A percentile compares a stretch with the other conserved stretches of the same genome.
Evolutionary conservation across 805 yeast species (phyloP).

Genomic region (Yarrowia yakushimensis): DNA sequence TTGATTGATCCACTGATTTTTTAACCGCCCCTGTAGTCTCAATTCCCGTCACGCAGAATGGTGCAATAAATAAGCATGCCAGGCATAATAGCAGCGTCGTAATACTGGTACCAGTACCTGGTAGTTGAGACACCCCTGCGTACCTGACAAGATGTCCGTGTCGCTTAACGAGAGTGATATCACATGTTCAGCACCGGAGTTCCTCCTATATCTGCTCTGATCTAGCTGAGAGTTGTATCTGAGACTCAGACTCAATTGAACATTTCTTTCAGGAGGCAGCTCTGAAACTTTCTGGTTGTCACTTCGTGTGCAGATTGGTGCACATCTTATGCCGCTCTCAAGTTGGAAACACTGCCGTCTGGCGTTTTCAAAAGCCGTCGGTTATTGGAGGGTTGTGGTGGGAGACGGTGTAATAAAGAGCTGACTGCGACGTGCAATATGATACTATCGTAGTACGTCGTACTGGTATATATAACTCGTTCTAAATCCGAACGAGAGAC

Average conservation of each 20-base stretch:
- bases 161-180: not conserved
- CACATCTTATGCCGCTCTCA: conserved; percentile 2
- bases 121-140: not conserved
- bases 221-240: not conserved
- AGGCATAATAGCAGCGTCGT: too few relatives aligned
- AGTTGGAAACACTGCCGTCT: conserved; percentile 4
- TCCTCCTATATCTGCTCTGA: not conserved
- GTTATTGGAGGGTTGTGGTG: not conserved
- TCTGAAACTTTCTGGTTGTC: not conserved
- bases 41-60: conserved; percentile 1
- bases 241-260: not conserved
- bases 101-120: too few relatives aligned
- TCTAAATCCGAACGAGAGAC: too few relatives aligned
- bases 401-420: not conserved
- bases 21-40: not conserved
- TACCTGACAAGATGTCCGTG: not conserved
- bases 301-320: not conserved
- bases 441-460: too few relatives aligned
- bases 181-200: not conserved
- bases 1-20: not conserved
- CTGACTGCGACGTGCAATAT: too few relatives aligned
- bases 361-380: not conserved
- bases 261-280: not conserved
- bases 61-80: not conserved
- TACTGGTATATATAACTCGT: too few relatives aligned